Evolutionary conservation across 2,329 filamentous ascomycete species (phyloP).

Genomic region (Pseudogymnoascus sp.): DNA sequence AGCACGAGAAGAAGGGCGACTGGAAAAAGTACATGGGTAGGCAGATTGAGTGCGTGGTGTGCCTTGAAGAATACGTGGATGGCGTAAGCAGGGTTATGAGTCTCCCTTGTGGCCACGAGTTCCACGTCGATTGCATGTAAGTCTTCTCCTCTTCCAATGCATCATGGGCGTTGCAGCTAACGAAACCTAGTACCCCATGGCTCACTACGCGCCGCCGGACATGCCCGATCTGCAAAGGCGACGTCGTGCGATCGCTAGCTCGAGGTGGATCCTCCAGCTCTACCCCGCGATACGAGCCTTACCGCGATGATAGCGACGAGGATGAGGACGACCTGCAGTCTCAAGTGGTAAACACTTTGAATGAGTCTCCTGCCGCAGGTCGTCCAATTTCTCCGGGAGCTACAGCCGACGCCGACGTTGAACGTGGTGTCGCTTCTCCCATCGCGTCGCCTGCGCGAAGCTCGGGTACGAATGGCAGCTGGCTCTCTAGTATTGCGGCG

Average conservation of each 20-base stretch:
- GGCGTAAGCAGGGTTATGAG: slow-evolving; percentile 95
- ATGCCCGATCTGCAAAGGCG: slow-evolving; percentile 98
- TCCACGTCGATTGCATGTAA: slow-evolving; percentile 97
- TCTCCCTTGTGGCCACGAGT: slow-evolving; percentile 93
- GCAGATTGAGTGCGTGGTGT: slow-evolving; percentile 88
- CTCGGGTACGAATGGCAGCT: not conserved
- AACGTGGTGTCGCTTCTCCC: slow-evolving; percentile 26
- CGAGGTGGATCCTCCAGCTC: slow-evolving; percentile 29
- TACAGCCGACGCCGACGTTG: slow-evolving; percentile 35
- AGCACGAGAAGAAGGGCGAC: slow-evolving; percentile 47
- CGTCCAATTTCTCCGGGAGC: not conserved
- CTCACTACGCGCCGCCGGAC: slow-evolving; percentile 88
- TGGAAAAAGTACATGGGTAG: slow-evolving; percentile 62
- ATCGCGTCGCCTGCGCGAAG: not conserved
- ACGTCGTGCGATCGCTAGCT: slow-evolving; percentile 71
- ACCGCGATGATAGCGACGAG: slow-evolving; percentile 32
- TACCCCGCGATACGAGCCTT: slow-evolving; percentile 27
- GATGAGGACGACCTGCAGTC: slow-evolving; percentile 29
- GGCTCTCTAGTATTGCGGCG: not conserved
- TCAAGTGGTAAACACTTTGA: not conserved
- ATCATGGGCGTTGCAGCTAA: too few relatives aligned
- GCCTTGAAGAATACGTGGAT: slow-evolving; percentile 91
- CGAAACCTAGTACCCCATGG: slow-evolving; percentile 72
- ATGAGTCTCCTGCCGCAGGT: not conserved
- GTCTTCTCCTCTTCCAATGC: too few relatives aligned